These are phyloP conservation scores for Lepraria neglecta DNA, from an alignment of 495 filamentous ascomycete species.

Conservation along the genomic window DNA sequence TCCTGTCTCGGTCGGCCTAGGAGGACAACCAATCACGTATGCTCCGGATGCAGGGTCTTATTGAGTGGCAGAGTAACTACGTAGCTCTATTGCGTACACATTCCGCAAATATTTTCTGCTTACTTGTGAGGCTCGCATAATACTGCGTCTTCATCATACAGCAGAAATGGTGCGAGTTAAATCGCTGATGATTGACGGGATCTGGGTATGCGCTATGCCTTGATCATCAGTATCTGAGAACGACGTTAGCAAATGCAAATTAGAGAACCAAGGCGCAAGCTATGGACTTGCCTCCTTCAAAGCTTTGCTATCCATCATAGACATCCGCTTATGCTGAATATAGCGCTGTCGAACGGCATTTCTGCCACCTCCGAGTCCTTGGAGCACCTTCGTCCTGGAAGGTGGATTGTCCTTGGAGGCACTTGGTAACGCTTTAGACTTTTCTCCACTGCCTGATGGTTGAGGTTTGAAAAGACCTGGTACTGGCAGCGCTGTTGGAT, in stretches of 20 bases:
- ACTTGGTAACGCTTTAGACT: background rate
- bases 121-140: conserved; percentile 3
- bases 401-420: background rate
- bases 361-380: conserved; percentile 37
- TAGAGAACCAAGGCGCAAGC: background rate
- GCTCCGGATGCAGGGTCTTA: conserved; percentile 1
- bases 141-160: background rate
- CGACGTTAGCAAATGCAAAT: conserved; percentile 32
- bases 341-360: conserved; percentile 62
- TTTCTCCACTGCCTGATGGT: background rate
- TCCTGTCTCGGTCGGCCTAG: background rate
- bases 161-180: background rate
- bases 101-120: background rate
- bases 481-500: conserved; percentile 22
- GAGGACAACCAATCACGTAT: background rate
- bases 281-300: conserved; percentile 61
- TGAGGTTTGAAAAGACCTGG: background rate
- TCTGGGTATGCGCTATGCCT: conserved; percentile 31
- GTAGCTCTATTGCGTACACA: background rate
- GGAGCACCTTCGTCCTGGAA: background rate
- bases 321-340: conserved; percentile 73
- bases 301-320: conserved; percentile 62
- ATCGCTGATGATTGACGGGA: background rate
- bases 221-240: conserved; percentile 67
- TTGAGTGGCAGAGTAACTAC: background rate